These are phyloP conservation scores for Phalaenopsis aphrodite DNA, from an alignment of 106 monocot genomes.

Conservation along the genomic window DNA sequence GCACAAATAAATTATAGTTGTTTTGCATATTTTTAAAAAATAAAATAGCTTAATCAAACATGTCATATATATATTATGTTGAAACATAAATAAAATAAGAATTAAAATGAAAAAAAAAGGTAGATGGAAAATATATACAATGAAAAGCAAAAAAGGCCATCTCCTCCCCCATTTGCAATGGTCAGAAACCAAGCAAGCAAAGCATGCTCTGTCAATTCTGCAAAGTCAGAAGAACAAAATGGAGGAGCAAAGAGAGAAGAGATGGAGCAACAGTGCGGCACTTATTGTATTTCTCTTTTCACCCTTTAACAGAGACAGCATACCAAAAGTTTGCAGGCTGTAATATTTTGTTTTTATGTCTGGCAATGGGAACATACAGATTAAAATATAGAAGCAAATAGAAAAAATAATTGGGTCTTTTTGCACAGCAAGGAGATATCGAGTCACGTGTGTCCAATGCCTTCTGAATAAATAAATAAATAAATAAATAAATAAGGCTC, in stretches of 20 bases:
- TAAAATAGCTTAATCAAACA: too few relatives aligned
- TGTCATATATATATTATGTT: too few relatives aligned
- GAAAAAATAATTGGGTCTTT: conserved; percentile 15
- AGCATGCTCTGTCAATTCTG: conserved; percentile 4
- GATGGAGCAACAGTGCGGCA: background rate
- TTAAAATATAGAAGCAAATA: conserved; percentile 8
- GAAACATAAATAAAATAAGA: too few relatives aligned
- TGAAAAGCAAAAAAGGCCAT: too few relatives aligned
- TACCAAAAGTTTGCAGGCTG: conserved; percentile 10
- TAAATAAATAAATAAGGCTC: too few relatives aligned
- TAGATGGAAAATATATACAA: too few relatives aligned
- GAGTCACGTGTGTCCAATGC: too few relatives aligned
- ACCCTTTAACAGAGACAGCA: conserved; percentile 3
- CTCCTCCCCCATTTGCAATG: too few relatives aligned
- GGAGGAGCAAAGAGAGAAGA: background rate
- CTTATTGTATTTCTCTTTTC: background rate
- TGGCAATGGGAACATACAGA: conserved; percentile 13
- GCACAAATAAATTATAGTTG: too few relatives aligned
- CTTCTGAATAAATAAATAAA: too few relatives aligned
- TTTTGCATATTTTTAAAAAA: too few relatives aligned
- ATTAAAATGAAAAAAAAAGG: too few relatives aligned
- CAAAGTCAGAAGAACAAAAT: conserved; percentile 7
- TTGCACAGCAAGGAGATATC: background rate
- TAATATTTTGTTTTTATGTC: conserved; percentile 15
- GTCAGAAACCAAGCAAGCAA: background rate